Evolutionary conservation across 371 early-diverging fungal genomes (phyloP), one percentile per base, ranked within the genome.

Genomic region (Lichtheimia ornata): DNA sequence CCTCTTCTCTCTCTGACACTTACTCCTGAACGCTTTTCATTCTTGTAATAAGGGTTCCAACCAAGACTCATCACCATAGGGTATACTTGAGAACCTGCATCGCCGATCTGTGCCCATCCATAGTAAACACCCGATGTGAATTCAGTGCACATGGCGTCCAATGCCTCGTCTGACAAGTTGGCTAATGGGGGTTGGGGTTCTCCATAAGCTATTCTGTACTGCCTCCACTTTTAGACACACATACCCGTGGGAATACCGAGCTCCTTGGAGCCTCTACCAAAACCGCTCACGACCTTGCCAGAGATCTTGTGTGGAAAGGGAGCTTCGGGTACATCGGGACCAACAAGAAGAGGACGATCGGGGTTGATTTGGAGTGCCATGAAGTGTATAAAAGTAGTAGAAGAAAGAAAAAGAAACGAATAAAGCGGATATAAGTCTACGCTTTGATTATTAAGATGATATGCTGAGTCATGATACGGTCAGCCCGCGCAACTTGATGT

Each of bases 61-160:
- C 99, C 99, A 53, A 94, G 86, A 62, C 95, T 94, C 96, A 97
- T 96, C 30, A 97, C 97, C 97, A 98, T 97, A 2, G 96, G 96
- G 65, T 87, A 88, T 13, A 97, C 90, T 18, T 67, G 58, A 5
- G 71, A 63, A 42, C 67, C 59, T 17, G 66, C 67, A 62, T 68
- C 71, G 13, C 73, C 80, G 28, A 97, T 88, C 40, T 86, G 83
- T 22, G 94, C 94, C 94, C 94, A 96, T 4, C 99, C 99, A 67
- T 91, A 95, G 79, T 97, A 97, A 56, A 99, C 93, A 56, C 99
- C 99, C 22, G 90, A 87, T 0, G 87, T 85, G 42, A 94, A 67
- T 9, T 84, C 77, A 11, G 79, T 71, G 50, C 86, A 85, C 41
- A 89, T 84, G 12, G 70, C 70, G 43, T 86, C 77, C 24, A 94